phyloP scores from a whole-genome alignment of 2,329 filamentous ascomycete genomes.

The Zasmidium angulare region DNA sequence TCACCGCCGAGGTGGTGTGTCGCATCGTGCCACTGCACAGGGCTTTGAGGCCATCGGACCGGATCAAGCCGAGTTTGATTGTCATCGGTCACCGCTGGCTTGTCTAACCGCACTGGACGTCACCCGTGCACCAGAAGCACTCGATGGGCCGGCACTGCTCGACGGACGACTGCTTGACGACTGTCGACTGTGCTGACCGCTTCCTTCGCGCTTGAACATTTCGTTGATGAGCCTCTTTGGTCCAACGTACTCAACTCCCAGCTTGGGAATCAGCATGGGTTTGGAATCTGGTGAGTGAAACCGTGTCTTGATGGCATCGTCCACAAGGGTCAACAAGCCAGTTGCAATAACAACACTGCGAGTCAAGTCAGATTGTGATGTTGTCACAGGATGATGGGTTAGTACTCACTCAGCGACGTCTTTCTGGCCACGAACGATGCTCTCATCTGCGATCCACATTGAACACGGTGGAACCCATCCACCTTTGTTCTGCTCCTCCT shows the following conservation, averaged over 20 bases:
- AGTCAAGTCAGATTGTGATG: conserved; percentile 14
- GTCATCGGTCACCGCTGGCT: conserved; percentile 17
- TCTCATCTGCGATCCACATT: conserved; percentile 81
- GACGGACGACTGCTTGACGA: conserved; percentile 21
- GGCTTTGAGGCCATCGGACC: not conserved
- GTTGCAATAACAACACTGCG: conserved; percentile 80
- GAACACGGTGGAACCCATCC: conserved; percentile 89
- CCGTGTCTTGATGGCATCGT: conserved; percentile 82
- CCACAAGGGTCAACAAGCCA: conserved; percentile 83
- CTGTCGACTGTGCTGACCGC: conserved; percentile 23
- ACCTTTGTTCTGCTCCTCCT: conserved; percentile 72
- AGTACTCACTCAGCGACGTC: conserved; percentile 82
- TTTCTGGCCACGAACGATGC: conserved; percentile 66
- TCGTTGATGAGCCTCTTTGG: conserved; percentile 64
- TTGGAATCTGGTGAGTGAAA: conserved; percentile 62
- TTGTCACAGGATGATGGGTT: not conserved
- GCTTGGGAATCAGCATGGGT: conserved; percentile 54
- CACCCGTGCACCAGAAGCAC: conserved; percentile 3
- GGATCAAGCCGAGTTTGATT: conserved; percentile 1
- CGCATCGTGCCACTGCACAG: conserved; percentile 9
- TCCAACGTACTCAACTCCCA: conserved; percentile 62
- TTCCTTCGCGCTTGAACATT: conserved; percentile 56
- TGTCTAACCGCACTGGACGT: conserved; percentile 14
- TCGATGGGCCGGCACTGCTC: conserved; percentile 14
- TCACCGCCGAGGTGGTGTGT: conserved; percentile 16